phyloP scores from a whole-genome alignment of 495 filamentous ascomycete species.

The Penicillium fimorum region DNA sequence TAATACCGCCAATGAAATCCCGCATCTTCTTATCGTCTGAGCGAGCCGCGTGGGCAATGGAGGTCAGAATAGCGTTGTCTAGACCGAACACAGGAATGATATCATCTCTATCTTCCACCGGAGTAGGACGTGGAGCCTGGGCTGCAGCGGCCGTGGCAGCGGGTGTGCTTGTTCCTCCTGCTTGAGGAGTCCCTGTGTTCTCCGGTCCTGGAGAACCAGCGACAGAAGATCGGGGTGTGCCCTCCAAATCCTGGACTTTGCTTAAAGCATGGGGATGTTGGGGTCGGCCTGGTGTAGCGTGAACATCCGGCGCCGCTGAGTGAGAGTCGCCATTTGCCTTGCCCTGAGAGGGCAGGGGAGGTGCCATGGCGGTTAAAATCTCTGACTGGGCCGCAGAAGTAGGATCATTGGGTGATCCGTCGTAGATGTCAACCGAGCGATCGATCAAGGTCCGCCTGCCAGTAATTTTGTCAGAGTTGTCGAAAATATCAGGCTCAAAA shows the following conservation, averaged over 20 bases:
- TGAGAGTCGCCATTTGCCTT: constrained; percentile 36
- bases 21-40: constrained; percentile 89
- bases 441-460: constrained; percentile 75
- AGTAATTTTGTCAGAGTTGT: constrained; percentile 71
- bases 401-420: constrained; percentile 86
- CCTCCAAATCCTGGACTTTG: constrained; percentile 55
- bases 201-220: constrained; percentile 87
- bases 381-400: constrained; percentile 79
- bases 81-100: constrained; percentile 79
- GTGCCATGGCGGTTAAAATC: constrained; percentile 67
- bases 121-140: constrained; percentile 36
- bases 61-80: constrained; percentile 84
- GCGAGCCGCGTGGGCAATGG: constrained; percentile 80
- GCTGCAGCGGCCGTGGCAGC: constrained; percentile 24
- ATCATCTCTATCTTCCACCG: constrained; percentile 69
- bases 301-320: constrained; percentile 28
- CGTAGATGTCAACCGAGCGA: constrained; percentile 89
- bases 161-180: constrained; percentile 44
- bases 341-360: constrained; percentile 44
- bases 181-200: constrained; percentile 61
- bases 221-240: constrained; percentile 77
- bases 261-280: constrained; percentile 44
- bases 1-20: constrained; percentile 90
- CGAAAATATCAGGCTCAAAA: constrained; percentile 84
- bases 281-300: constrained; percentile 42